Conservation (phyloP, 1,139 yeast genomes). For the Diutina mesorugosa region DNA sequence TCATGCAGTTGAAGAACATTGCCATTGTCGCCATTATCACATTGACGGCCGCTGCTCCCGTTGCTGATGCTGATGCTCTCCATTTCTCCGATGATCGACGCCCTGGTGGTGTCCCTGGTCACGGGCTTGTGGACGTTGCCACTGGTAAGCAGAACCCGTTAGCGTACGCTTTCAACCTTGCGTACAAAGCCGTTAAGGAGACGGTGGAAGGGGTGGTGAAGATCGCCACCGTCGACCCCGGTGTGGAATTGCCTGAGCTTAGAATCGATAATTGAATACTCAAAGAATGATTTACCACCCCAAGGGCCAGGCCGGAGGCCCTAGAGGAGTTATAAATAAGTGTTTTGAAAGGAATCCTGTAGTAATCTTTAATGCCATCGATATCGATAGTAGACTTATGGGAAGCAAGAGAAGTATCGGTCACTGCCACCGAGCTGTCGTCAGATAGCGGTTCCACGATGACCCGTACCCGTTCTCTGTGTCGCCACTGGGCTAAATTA, state of each 20-base stretch:
- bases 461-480: conserved; percentile 61
- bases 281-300: not conserved
- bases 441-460: conserved; percentile 54
- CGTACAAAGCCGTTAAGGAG: not conserved
- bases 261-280: not conserved
- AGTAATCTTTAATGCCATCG: no score
- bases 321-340: not conserved
- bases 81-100: not conserved
- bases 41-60: not conserved
- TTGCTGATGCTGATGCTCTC: not conserved
- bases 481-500: conserved; percentile 33
- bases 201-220: not conserved
- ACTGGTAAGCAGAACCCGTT: not conserved
- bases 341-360: not conserved
- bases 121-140: not conserved
- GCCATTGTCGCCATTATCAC: not conserved
- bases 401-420: conserved; percentile 23
- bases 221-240: conserved; percentile 1
- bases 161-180: not conserved
- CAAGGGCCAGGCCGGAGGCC: not conserved
- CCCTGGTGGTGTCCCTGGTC: not conserved
- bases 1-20: not conserved
- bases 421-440: conserved; percentile 46
- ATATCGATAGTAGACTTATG: conserved; percentile 5
- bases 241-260: not conserved